Base-by-base conservation (phyloP, 768 basidiomycete species). In the Tylopilus plumbeoviolaceoides region DNA sequence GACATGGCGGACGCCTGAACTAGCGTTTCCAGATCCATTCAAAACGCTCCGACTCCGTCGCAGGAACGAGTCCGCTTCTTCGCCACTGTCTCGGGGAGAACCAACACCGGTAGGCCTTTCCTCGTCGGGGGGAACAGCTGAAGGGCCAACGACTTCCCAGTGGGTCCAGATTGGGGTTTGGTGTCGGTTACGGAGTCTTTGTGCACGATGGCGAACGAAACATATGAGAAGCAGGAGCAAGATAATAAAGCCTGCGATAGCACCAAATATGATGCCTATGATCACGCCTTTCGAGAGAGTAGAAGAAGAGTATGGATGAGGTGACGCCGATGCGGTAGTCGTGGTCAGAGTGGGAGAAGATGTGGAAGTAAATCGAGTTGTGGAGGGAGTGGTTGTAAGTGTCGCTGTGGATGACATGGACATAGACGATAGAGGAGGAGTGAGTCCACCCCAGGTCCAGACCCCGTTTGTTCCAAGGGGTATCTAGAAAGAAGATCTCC, bases 361-460 rank as follows among this genome's bases (percentile, higher is more conserved):
- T 10, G 70, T 63, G 18, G 68, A 44, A 12, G 70, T 60, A 54
- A 74, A 59, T 60, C 62, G 64, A 44, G 46, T 65, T 39, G 68
- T 48, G 12, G 44, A 33, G 25, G 21, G 5, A 17, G 40, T 47
- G 2, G 64, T 27, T 21, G 64, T 63, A 18, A 67, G 58, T 51
- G 59, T 63, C 44, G 70, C 51, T 7, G 62, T 56, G 38, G 68
- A 54, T 27, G 68, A 49, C 2, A 61, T 25, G 20, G 66, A 51
- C 1, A 65, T 42, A 10, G 73, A 72, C 12, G 79, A 69, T 8
- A 79, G 71, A n/a, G 88, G 87, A 30, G 83, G 71, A 33, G 85
- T 80, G n/a, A 80, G 72, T 33, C 89, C 89, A 58, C 89, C 90
- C 60, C 79, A 92, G 12, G 80, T 82, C 79, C 83, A 92, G 10